These are phyloP conservation scores for Beauveria varroae DNA, from an alignment of 2,329 filamentous ascomycete species.

Conservation along the genomic window DNA sequence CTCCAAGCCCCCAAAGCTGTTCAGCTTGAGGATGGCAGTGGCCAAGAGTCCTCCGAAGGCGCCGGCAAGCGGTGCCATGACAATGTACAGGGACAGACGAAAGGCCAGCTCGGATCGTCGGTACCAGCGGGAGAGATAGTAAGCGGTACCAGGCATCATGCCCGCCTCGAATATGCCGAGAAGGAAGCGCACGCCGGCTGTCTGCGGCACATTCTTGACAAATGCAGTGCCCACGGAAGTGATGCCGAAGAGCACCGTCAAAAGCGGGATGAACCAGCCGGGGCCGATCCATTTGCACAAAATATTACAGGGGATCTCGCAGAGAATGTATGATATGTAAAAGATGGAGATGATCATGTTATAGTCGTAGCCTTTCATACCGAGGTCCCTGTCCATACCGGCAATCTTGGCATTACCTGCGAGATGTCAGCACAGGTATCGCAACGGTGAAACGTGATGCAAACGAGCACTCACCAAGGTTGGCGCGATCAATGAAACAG, in stretches of 20 bases:
- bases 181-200: constrained; percentile 57
- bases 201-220: constrained; percentile 43
- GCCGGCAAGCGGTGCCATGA: constrained; percentile 62
- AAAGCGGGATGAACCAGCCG: constrained; percentile 61
- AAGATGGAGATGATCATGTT: constrained; percentile 61
- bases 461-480: constrained; percentile 48
- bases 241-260: constrained; percentile 55
- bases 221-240: constrained; percentile 59
- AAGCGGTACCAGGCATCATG: constrained; percentile 66
- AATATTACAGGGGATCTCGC: constrained; percentile 63
- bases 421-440: neutral
- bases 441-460: no score
- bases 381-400: constrained; percentile 55
- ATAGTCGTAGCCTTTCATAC: constrained; percentile 56
- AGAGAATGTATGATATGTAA: constrained; percentile 66
- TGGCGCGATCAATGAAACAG: constrained; percentile 69
- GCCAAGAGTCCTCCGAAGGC: constrained; percentile 64
- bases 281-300: constrained; percentile 64
- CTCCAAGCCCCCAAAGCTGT: constrained; percentile 47
- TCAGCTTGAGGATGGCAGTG: constrained; percentile 54
- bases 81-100: constrained; percentile 60
- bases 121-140: constrained; percentile 68
- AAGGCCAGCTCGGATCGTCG: constrained; percentile 61
- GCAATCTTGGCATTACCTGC: constrained; percentile 61
- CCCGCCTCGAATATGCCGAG: constrained; percentile 65